These are phyloP conservation scores for Tubosaeta sp. DNA, from an alignment of 768 basidiomycete species.

Conservation along the genomic window DNA sequence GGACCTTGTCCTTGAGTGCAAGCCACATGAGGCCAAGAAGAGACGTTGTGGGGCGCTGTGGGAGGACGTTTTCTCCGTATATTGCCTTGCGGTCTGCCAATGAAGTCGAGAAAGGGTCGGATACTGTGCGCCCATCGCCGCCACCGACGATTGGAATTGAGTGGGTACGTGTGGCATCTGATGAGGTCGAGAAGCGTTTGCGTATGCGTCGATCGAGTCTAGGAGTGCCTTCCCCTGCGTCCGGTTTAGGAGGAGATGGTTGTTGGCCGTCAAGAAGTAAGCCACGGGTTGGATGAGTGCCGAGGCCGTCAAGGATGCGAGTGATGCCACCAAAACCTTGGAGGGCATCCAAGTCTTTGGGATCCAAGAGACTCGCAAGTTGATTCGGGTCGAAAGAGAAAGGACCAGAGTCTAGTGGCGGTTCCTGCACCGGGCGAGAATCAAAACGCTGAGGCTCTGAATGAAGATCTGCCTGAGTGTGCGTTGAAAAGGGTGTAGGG, in stretches of 20 bases:
- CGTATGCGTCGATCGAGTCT: constrained; percentile 23
- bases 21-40: constrained; percentile 78
- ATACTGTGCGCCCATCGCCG: background rate
- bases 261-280: constrained; percentile 18
- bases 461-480: constrained; percentile 20
- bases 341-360: constrained; percentile 71
- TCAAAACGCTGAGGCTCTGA: constrained; percentile 15
- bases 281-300: constrained; percentile 56
- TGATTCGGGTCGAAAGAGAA: constrained; percentile 70
- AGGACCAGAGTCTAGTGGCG: constrained; percentile 54
- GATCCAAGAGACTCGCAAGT: constrained; percentile 86
- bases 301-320: constrained; percentile 67
- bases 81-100: constrained; percentile 60
- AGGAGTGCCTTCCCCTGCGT: constrained; percentile 30
- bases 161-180: background rate
- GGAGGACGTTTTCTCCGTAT: constrained; percentile 75
- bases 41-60: constrained; percentile 62
- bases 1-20: constrained; percentile 85
- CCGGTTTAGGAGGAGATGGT: constrained; percentile 15
- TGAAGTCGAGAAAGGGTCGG: constrained; percentile 33
- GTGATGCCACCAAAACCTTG: constrained; percentile 64
- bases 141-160: constrained; percentile 9
- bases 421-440: constrained; percentile 35
- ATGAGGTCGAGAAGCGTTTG: background rate
- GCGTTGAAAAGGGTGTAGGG: constrained; percentile 14